Evolutionary conservation across 768 basidiomycete species (phyloP), one percentile per base, ranked within the genome.

Genomic region (Tulasnella calospora): DNA sequence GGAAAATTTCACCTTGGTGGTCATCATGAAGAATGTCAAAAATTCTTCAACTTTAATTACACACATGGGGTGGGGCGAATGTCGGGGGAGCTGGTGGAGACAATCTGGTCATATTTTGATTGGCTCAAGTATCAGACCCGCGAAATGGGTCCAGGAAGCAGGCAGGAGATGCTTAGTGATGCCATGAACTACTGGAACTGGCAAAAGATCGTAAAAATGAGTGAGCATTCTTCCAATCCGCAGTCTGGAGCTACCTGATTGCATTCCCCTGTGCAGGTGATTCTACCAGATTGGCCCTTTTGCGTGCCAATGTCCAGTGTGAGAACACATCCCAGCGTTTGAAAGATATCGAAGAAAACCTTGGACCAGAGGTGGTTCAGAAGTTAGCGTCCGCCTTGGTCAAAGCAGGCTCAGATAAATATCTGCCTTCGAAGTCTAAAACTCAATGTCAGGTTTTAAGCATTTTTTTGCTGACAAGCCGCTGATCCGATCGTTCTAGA

Each of bases 131-230:
- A 47, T n/a, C 38, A 47, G n/a, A 73, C 71, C 7, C 19, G 36
- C 2, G 40, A 73, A 27, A 41, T 47, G 71, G 71, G 71, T 4
- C 46, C 38, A 21, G 71, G 71, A n/a, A 47, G 40, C 23, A n/a
- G 71, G 21, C 21, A 73, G 71, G 71, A 73, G 23, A 73, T 73
- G 71, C 38, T 73, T 4, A 27, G n/a, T 12, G 36, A 41, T 40
- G 71, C 71, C 1, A 41, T 73, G 46, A 73, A 73, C 46, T 73
- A 73, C 15, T 73, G 71, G 71, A 73, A 73, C 71, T 73, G 71
- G 71, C 38, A 73, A 15, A 73, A 73, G 36, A n/a, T 73, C 1
- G 71, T 73, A 1, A 73, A 73, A 47, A 33, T 73, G 30, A 47
- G 71, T 73, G 27, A 41, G 71, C 3, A 12, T 27, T 36, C 33